Percentiles rank a stretch among this genome's conserved stretches.
phyloP scores from a whole-genome alignment of 371 early-diverging fungal genomes.

The Mucor lusitanicus region DNA sequence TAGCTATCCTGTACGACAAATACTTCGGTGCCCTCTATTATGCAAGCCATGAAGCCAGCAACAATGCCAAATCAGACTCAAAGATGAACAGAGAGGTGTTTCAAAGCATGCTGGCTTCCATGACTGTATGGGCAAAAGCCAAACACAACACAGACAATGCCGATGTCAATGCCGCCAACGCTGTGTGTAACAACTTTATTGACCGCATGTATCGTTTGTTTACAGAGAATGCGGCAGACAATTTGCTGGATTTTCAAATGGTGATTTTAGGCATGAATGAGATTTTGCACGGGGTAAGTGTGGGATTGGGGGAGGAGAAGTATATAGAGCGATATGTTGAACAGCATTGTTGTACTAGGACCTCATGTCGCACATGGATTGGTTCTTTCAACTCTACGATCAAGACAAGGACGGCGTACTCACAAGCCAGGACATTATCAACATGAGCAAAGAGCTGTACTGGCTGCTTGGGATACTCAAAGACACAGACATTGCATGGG shows the following conservation, averaged over 20 bases:
- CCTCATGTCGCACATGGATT: constrained; percentile 71
- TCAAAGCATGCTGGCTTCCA: constrained; percentile 34
- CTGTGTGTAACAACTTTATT: constrained; percentile 33
- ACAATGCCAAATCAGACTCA: constrained; percentile 11
- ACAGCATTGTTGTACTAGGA: constrained; percentile 57
- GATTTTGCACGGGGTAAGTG: constrained; percentile 63
- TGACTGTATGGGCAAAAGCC: constrained; percentile 38
- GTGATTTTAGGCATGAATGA: constrained; percentile 73
- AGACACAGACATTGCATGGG: constrained; percentile 29
- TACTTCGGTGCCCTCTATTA: constrained; percentile 86
- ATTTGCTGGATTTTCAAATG: constrained; percentile 68
- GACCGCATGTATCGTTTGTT: constrained; percentile 49
- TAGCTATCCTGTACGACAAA: constrained; percentile 88
- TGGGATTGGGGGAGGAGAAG: too few species aligned
- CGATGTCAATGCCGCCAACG: constrained; percentile 8
- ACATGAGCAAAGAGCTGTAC: constrained; percentile 81
- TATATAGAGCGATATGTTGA: too few species aligned
- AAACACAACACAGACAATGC: constrained; percentile 8
- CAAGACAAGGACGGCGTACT: constrained; percentile 64
- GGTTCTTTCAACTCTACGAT: constrained; percentile 83
- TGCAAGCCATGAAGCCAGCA: constrained; percentile 38
- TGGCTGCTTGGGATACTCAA: constrained; percentile 47
- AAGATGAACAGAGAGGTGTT: constrained; percentile 42
- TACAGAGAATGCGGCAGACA: constrained; percentile 44
- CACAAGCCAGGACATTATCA: constrained; percentile 72